Evolutionary conservation across 1,284 basidiomycete genomes (phyloP), one percentile per base, ranked within the genome.

Genomic region (Tilletia caries): DNA sequence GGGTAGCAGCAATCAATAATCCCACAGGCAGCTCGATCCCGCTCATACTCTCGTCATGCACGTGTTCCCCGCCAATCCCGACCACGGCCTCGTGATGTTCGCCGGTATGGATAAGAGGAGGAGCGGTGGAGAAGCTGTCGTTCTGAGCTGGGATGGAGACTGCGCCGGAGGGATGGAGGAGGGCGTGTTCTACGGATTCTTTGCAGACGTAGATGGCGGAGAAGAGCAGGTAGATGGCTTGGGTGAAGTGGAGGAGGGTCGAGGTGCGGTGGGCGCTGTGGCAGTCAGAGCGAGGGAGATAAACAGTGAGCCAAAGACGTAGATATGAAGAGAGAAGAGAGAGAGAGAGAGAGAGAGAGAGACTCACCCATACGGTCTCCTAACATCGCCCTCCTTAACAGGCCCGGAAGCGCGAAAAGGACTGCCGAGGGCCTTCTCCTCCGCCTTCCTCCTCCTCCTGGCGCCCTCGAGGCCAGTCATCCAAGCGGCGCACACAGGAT

Each of bases 201-300:
- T 96, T 97, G 79, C 91, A 93, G 29, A 95, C 91, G 83, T 96
- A 97, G 6, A 95, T 89, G 0, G 92, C 90, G 0, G 92, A 88
- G 80, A 97, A 96, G 81, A 95, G 88, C 68, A 97, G 86, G 84
- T 94, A 96, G 25, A 95, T 89, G 18, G 89, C 88, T 81, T 96
- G 93, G 0, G 91, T 89, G 79, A 97, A 97, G 76, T 92, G 88
- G 5, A 91, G 83, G 0, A 95, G 87, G 0, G 92, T 91, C 73
- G 90, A 89, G 62, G 91, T 81, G 2, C 93, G 88, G 5, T 88
- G 88, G 66, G 88, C 88, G 50, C 93, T 93, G 41, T 73, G 78
- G 0, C n/a, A n/a, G n/a, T n/a, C n/a, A n/a, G n/a, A n/a, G n/a
- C n/a, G n/a, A 25, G 1, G 37, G 12, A 18, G 20, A 41, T 41